phyloP scores from a whole-genome alignment of 1,284 basidiomycete genomes.

The Earliella scabrosa region DNA sequence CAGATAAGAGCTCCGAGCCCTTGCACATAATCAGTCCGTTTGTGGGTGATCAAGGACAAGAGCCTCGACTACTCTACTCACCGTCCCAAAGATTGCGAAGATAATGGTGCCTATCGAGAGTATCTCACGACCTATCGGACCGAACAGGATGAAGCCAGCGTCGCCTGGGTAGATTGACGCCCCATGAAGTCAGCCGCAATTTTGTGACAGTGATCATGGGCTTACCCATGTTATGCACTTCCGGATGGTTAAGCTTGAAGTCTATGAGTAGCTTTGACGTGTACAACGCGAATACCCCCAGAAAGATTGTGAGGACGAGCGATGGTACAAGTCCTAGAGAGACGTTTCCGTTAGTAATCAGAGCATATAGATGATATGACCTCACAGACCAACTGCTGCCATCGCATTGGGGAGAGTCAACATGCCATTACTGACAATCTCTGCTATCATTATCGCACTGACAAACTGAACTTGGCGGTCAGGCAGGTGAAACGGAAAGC shows the following conservation, averaged over 20 bases:
- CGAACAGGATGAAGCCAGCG: slow-evolving; percentile 57
- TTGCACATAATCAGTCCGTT: too few species aligned
- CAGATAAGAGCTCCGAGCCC: slow-evolving; percentile 3
- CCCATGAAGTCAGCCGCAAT: too few species aligned
- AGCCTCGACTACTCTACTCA: too few species aligned
- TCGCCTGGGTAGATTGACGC: slow-evolving; percentile 52
- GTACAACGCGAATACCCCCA: slow-evolving; percentile 55
- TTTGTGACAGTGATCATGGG: too few species aligned
- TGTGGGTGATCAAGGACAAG: too few species aligned
- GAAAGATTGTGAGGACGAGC: slow-evolving; percentile 54
- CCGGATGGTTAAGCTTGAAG: slow-evolving; percentile 59
- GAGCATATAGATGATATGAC: neutral
- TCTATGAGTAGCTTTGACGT: slow-evolving; percentile 58
- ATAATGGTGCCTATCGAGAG: slow-evolving; percentile 50
- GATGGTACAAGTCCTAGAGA: slow-evolving; percentile 58
- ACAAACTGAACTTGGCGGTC: too few species aligned
- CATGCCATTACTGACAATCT: slow-evolving; percentile 64
- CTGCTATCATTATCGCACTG: slow-evolving; percentile 58
- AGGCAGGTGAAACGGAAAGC: neutral
- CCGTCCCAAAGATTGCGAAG: slow-evolving; percentile 50
- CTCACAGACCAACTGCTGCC: slow-evolving; percentile 53
- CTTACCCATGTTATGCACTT: slow-evolving; percentile 54
- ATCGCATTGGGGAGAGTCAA: slow-evolving; percentile 58
- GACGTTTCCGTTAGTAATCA: neutral
- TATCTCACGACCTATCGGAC: slow-evolving; percentile 51